phyloP scores from a whole-genome alignment of 495 filamentous ascomycete species.

The Hypomontagnella monticulosa region DNA sequence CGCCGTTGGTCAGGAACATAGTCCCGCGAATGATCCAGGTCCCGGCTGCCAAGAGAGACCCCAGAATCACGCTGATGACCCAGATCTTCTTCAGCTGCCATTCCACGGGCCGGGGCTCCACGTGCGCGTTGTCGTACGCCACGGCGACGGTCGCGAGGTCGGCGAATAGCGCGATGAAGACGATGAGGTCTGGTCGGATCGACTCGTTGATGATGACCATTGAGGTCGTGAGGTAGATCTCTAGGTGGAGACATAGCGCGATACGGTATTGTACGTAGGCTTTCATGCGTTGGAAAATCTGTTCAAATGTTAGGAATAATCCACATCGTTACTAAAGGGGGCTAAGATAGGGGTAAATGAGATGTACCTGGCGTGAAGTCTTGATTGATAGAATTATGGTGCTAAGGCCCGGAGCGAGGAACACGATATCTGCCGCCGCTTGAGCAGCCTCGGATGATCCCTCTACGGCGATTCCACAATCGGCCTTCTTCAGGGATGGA shows the following conservation, averaged over 20 bases:
- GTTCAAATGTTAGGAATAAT: slow-evolving; percentile 46
- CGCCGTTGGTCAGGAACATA: slow-evolving; percentile 73
- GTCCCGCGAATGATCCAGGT: slow-evolving; percentile 85
- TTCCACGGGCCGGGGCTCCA: slow-evolving; percentile 84
- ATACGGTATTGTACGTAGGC: slow-evolving; percentile 96
- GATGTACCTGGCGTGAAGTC: slow-evolving; percentile 74
- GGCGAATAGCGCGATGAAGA: slow-evolving; percentile 93
- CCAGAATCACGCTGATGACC: slow-evolving; percentile 86
- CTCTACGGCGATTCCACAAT: slow-evolving; percentile 92
- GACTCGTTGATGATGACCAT: slow-evolving; percentile 84
- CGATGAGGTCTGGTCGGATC: slow-evolving; percentile 84
- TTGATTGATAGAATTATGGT: slow-evolving; percentile 93
- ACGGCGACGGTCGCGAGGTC: slow-evolving; percentile 92
- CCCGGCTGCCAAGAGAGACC: slow-evolving; percentile 77
- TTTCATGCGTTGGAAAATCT: slow-evolving; percentile 98
- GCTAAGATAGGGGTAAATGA: background rate
- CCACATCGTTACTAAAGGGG: background rate
- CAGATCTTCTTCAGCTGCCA: slow-evolving; percentile 93
- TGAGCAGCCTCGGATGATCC: slow-evolving; percentile 91
- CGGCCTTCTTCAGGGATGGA: slow-evolving; percentile 94
- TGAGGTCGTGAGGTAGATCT: slow-evolving; percentile 89
- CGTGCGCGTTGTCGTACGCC: slow-evolving; percentile 91
- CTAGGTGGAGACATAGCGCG: slow-evolving; percentile 90
- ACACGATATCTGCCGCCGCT: slow-evolving; percentile 92
- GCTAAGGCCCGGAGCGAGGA: slow-evolving; percentile 87